Evolutionary conservation across 441 rosid genomes (phyloP).

Genomic region (Pelargonium myrrhifolium): DNA sequence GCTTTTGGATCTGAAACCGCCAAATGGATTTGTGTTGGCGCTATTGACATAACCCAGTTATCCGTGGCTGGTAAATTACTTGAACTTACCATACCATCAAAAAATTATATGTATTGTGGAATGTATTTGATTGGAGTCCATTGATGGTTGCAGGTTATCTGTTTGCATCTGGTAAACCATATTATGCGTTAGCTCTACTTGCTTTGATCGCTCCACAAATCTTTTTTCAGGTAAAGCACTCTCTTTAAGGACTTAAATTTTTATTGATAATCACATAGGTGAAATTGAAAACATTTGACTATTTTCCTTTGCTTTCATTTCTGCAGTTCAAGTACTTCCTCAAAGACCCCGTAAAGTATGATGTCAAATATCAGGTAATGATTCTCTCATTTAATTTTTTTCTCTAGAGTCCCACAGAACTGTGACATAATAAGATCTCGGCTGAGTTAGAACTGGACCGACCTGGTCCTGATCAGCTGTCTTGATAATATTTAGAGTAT

Average conservation of each 20-base stretch:
- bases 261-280: neutral
- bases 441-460: too few species aligned
- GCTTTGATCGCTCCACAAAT: conserved; percentile 76
- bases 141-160: conserved; percentile 58
- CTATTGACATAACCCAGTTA: conserved; percentile 84
- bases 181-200: conserved; percentile 71
- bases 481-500: too few species aligned
- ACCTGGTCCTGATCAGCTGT: too few species aligned
- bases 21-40: conserved; percentile 98
- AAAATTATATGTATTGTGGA: neutral
- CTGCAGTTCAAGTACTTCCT: conserved; percentile 84
- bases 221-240: conserved; percentile 64
- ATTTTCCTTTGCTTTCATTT: neutral
- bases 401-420: neutral
- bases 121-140: neutral
- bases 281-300: neutral
- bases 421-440: neutral
- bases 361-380: conserved; percentile 85
- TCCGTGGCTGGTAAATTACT: conserved; percentile 72
- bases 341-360: conserved; percentile 90
- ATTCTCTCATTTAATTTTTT: neutral
- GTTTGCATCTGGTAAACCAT: conserved; percentile 84
- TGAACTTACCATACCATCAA: neutral
- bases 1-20: conserved; percentile 97
- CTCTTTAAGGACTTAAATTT: neutral